These are phyloP conservation scores for Lachancea kluyveri DNA, from an alignment of 805 yeast genomes.

Conservation along the genomic window DNA sequence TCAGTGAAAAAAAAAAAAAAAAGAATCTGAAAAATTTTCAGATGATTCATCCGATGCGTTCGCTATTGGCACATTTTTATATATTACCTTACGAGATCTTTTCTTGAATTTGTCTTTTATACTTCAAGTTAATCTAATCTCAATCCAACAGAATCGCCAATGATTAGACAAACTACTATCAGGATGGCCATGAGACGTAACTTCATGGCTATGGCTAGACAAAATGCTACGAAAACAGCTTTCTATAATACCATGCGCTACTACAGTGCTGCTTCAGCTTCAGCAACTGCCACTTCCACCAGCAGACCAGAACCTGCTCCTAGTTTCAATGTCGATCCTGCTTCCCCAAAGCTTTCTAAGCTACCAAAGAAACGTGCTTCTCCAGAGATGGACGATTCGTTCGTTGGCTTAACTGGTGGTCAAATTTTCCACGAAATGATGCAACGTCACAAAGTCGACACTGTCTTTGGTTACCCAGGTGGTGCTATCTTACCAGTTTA, in stretches of 20 bases:
- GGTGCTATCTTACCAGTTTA: conserved; percentile 98
- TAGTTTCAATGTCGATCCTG: conserved; percentile 27
- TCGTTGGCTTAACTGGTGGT: conserved; percentile 96
- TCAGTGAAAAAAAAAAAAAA: conserved; percentile 3
- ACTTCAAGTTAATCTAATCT: neutral
- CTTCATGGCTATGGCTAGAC: conserved; percentile 1
- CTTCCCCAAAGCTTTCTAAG: conserved; percentile 10
- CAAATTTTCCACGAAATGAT: conserved; percentile 98
- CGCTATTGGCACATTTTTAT: no score
- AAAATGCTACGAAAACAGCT: conserved; percentile 2
- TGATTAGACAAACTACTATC: conserved; percentile 21
- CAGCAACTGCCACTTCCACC: conserved; percentile 3
- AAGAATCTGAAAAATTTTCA: conserved; percentile 3
- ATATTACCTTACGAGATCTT: no score
- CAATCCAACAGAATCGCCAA: no score
- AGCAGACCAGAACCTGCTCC: conserved; percentile 34
- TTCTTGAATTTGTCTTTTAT: no score
- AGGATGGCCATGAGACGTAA: conserved; percentile 10
- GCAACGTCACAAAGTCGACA: conserved; percentile 92
- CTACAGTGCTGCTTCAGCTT: conserved; percentile 11
- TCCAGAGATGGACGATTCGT: conserved; percentile 64
- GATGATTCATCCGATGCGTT: conserved; percentile 2
- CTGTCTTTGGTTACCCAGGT: conserved; percentile 96
- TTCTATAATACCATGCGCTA: conserved; percentile 4
- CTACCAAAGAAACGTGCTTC: conserved; percentile 8